phyloP scores from a whole-genome alignment of 345 rosid genomes.

The Pistacia vera region DNA sequence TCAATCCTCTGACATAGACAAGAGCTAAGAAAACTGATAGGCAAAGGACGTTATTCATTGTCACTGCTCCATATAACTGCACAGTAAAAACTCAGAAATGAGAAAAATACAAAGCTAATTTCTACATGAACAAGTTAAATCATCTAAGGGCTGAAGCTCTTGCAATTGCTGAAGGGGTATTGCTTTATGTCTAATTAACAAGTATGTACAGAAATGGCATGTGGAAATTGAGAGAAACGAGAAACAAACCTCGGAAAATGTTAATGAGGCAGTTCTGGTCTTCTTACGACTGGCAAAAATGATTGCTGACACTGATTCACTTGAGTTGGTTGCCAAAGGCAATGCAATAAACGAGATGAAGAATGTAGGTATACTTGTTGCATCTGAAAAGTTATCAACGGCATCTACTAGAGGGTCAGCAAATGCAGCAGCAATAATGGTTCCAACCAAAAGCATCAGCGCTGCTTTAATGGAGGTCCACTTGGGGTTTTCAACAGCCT shows the following conservation, averaged over 20 bases:
- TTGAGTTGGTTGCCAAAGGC: constrained; percentile 92
- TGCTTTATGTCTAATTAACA: constrained; percentile 3
- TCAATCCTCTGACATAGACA: constrained; percentile 74
- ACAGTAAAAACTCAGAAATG: constrained; percentile 19
- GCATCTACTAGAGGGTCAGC: constrained; percentile 98
- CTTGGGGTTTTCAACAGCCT: constrained; percentile 49
- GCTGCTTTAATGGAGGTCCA: constrained; percentile 72
- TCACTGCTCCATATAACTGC: constrained; percentile 91
- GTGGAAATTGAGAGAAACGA: background rate
- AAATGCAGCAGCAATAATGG: constrained; percentile 81
- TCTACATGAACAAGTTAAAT: background rate
- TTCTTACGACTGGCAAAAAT: constrained; percentile 84
- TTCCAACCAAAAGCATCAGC: constrained; percentile 66
- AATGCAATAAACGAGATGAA: constrained; percentile 91
- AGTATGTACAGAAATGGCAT: background rate
- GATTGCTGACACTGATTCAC: constrained; percentile 95
- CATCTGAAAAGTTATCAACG: constrained; percentile 81
- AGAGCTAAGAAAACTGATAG: constrained; percentile 88
- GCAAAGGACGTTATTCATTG: constrained; percentile 92
- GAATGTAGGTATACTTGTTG: constrained; percentile 94
- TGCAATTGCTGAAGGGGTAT: background rate
- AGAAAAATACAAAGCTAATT: background rate
- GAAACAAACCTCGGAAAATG: constrained; percentile 83
- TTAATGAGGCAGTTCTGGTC: constrained; percentile 76
- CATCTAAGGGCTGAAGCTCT: background rate